phyloP scores from a whole-genome alignment of 495 filamentous ascomycete genomes.

The Hypoxylon intermedium region DNA sequence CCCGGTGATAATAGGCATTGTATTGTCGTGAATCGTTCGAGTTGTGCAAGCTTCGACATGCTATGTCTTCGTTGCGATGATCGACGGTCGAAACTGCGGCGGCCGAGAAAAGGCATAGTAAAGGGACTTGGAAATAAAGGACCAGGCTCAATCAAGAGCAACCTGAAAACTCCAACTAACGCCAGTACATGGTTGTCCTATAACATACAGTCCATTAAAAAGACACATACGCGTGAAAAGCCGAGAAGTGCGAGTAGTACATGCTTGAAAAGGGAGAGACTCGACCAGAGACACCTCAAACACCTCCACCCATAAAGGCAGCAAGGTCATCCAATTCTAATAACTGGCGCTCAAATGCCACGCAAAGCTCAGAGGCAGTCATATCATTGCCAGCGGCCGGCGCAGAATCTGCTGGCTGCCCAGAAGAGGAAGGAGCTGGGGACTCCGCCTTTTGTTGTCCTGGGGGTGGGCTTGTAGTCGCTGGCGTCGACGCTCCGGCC shows the following conservation, averaged over 20 bases:
- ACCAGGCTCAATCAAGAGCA: conserved; percentile 5
- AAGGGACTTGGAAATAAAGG: background rate
- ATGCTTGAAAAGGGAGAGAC: conserved; percentile 8
- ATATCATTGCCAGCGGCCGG: conserved; percentile 48
- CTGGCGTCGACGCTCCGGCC: conserved; percentile 49
- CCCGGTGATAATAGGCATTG: background rate
- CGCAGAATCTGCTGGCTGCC: conserved; percentile 29
- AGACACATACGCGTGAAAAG: conserved; percentile 2
- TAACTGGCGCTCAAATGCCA: conserved; percentile 58
- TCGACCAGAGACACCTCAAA: conserved; percentile 39
- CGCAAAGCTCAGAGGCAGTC: conserved; percentile 57
- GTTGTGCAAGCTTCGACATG: conserved; percentile 1
- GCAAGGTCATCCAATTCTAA: conserved; percentile 59
- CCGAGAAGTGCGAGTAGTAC: conserved; percentile 15
- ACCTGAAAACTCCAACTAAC: conserved; percentile 28
- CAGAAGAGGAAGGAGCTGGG: conserved; percentile 45
- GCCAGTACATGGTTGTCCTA: conserved; percentile 32
- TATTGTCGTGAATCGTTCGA: conserved; percentile 3
- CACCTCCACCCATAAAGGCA: conserved; percentile 61
- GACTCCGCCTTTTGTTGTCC: conserved; percentile 48
- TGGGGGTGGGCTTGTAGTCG: conserved; percentile 51
- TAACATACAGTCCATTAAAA: conserved; percentile 31
- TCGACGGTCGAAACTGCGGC: conserved; percentile 5
- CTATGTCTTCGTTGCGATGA: background rate
- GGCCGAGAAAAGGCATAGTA: background rate